Conservation (phyloP, 2,329 filamentous ascomycete genomes). For the Immersiporthe knoxdaviesiana region DNA sequence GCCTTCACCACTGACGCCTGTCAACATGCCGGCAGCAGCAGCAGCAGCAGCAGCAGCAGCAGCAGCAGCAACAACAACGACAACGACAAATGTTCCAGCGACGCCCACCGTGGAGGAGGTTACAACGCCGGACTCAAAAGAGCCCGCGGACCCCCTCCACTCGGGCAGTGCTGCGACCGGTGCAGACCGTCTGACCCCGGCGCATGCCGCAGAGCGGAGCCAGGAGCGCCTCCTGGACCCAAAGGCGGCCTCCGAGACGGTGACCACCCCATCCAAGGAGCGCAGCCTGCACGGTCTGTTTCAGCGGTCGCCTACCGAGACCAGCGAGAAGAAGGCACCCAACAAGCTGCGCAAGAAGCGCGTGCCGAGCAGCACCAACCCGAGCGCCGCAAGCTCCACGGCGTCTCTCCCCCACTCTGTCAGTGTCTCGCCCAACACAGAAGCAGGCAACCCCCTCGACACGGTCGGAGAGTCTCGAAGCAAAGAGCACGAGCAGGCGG, state of each 20-base stretch:
- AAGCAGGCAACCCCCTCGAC: slow-evolving; percentile 53
- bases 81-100: slow-evolving; percentile 53
- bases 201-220: slow-evolving; percentile 45
- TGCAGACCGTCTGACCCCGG: slow-evolving; percentile 20
- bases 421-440: slow-evolving; percentile 50
- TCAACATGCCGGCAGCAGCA: slow-evolving; percentile 51
- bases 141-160: slow-evolving; percentile 24
- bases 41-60: too few relatives aligned
- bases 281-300: slow-evolving; percentile 72
- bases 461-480: slow-evolving; percentile 29
- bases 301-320: slow-evolving; percentile 66
- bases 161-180: background rate
- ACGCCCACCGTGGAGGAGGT: slow-evolving; percentile 43
- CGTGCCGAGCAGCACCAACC: slow-evolving; percentile 74
- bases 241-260: slow-evolving; percentile 38
- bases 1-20: slow-evolving; percentile 40
- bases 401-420: slow-evolving; percentile 66
- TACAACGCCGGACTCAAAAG: slow-evolving; percentile 36
- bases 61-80: too few relatives aligned
- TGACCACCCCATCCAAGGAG: slow-evolving; percentile 65
- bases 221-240: slow-evolving; percentile 52
- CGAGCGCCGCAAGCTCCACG: slow-evolving; percentile 88
- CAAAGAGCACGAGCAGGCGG: slow-evolving; percentile 19
- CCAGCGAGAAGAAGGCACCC: slow-evolving; percentile 70
- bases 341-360: slow-evolving; percentile 93